These are phyloP conservation scores for Sideroxylon spinosum DNA, from an alignment of 179 eudicot genomes.

Conservation along the genomic window DNA sequence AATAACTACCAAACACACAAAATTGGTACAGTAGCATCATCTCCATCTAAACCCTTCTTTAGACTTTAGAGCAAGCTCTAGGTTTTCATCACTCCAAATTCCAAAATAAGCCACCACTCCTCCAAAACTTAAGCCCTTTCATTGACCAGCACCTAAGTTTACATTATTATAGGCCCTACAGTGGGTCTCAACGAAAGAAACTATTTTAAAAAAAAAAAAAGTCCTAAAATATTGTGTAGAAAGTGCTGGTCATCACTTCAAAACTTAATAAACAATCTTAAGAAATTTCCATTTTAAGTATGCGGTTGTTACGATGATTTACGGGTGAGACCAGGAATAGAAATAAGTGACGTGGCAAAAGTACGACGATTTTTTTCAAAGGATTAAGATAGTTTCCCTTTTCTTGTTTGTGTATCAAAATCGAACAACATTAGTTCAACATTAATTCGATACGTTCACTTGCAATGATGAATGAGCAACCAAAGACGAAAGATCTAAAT, in stretches of 20 bases:
- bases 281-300: background rate
- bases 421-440: background rate
- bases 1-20: background rate
- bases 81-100: no score
- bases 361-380: background rate
- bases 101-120: background rate
- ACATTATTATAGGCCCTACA: background rate
- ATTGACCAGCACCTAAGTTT: background rate
- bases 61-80: no score
- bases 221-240: background rate
- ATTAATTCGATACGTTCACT: no score
- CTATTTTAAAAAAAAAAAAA: no score
- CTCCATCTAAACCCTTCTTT: no score
- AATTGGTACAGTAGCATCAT: background rate
- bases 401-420: background rate
- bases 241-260: background rate
- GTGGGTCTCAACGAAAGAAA: background rate
- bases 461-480: background rate
- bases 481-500: no score
- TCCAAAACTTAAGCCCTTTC: background rate
- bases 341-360: background rate
- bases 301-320: background rate
- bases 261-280: background rate
- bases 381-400: background rate
- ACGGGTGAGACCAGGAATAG: background rate